Percentiles rank a stretch among this genome's conserved stretches.
phyloP scores from a whole-genome alignment of 2,329 filamentous ascomycete species.

The Macrophomina tecta region DNA sequence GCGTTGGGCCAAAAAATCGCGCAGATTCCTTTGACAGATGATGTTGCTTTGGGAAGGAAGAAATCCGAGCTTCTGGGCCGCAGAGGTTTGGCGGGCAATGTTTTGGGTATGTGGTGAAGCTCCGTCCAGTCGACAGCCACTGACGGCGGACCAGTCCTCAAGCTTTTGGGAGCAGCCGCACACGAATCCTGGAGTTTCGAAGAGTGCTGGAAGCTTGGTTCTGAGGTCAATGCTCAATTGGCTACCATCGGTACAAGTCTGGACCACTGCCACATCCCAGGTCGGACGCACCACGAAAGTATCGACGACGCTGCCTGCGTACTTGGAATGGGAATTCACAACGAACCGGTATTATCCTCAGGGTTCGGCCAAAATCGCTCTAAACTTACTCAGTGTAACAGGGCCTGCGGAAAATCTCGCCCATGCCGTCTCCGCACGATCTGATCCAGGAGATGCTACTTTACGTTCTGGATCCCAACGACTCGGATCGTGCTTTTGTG shows the following conservation, averaged over 20 bases:
- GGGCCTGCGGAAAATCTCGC: conserved; percentile 53
- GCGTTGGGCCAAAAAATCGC: conserved; percentile 53
- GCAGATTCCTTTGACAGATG: conserved; percentile 57
- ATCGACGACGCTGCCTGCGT: conserved; percentile 49
- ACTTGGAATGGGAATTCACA: conserved; percentile 58
- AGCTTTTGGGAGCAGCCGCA: conserved; percentile 54
- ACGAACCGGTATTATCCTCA: conserved; percentile 50
- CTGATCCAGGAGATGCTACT: conserved; percentile 56
- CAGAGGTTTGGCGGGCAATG: conserved; percentile 58
- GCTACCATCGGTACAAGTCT: conserved; percentile 59
- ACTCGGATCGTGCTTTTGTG: conserved; percentile 57
- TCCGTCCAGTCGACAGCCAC: neutral
- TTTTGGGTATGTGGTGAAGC: conserved; percentile 9
- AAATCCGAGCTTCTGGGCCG: conserved; percentile 57
- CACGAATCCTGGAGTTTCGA: conserved; percentile 53
- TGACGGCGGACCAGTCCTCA: conserved; percentile 48
- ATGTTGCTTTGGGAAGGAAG: conserved; percentile 55
- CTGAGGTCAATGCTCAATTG: conserved; percentile 51
- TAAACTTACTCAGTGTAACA: conserved; percentile 26
- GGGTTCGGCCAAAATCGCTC: no score
- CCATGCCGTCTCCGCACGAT: conserved; percentile 56
- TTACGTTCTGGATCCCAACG: conserved; percentile 55
- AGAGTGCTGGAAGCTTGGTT: conserved; percentile 51
- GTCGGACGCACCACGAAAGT: conserved; percentile 56
- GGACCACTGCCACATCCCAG: conserved; percentile 61